phyloP scores from a whole-genome alignment of 1,284 basidiomycete species.

The Calocybe gambosa region DNA sequence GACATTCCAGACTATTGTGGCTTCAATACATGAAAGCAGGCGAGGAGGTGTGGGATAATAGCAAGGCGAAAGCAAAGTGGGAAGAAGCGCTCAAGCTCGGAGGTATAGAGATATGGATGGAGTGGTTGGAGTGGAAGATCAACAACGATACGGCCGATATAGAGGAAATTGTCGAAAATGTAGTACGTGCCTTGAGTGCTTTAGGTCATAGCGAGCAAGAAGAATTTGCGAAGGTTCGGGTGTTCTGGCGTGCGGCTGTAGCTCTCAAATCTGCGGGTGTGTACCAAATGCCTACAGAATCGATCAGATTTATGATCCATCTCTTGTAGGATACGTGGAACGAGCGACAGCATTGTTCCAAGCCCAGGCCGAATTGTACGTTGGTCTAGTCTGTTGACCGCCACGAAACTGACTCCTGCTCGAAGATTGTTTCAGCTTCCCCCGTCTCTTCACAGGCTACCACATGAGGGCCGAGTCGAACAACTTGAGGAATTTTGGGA shows the following conservation, averaged over 20 bases:
- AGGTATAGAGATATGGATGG: conserved; percentile 55
- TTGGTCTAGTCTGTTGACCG: conserved; percentile 8
- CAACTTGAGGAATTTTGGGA: conserved; percentile 75
- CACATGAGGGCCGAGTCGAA: conserved; percentile 44
- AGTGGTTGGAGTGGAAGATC: conserved; percentile 73
- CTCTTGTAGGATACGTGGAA: conserved; percentile 47
- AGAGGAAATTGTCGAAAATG: conserved; percentile 47
- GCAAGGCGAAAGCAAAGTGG: conserved; percentile 62
- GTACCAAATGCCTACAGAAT: conserved; percentile 18
- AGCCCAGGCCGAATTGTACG: conserved; percentile 72
- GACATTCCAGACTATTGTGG: conserved; percentile 41
- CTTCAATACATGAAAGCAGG: conserved; percentile 66
- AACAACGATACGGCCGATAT: conserved; percentile 39
- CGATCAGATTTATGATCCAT: conserved; percentile 8
- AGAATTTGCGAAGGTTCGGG: conserved; percentile 54
- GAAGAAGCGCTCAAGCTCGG: conserved; percentile 52
- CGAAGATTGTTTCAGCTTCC: conserved; percentile 53
- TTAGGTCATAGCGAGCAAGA: conserved; percentile 33
- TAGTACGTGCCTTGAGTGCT: conserved; percentile 34
- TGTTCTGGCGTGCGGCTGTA: conserved; percentile 66
- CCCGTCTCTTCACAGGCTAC: conserved; percentile 29
- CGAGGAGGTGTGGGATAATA: conserved; percentile 61
- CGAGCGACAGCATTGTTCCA: conserved; percentile 70
- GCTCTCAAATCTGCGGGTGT: conserved; percentile 73
- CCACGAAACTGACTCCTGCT: conserved; percentile 8